Percentiles rank a stretch among this genome's conserved stretches.
Conservation (phyloP, 148 eudicot genomes). For the Salicornia ramosissima region DNA sequence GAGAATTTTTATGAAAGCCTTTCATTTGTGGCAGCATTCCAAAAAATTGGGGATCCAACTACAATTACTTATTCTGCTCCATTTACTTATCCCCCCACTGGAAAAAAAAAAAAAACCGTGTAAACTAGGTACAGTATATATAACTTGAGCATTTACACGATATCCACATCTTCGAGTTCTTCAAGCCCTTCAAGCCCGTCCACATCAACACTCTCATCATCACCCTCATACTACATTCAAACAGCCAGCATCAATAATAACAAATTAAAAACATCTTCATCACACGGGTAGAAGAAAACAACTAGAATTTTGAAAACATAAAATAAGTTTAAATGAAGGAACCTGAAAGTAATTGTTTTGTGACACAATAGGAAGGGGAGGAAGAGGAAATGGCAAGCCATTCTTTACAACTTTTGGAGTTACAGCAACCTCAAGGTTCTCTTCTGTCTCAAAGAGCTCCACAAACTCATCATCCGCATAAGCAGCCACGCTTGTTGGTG, state of each 20-base stretch:
- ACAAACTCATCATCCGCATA: slow-evolving; percentile 61
- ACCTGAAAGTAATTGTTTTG: slow-evolving; percentile 55
- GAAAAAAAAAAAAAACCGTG: too few relatives aligned
- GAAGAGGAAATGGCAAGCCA: slow-evolving; percentile 32
- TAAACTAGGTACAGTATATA: too few relatives aligned
- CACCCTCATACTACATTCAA: slow-evolving; percentile 54
- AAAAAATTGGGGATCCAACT: too few relatives aligned
- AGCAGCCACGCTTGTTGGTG: slow-evolving; percentile 83
- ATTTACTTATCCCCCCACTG: too few relatives aligned
- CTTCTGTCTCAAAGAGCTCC: slow-evolving; percentile 45
- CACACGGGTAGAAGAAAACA: too few relatives aligned
- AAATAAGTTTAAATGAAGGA: slow-evolving; percentile 4
- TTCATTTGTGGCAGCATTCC: too few relatives aligned
- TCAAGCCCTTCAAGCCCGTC: slow-evolving; percentile 36
- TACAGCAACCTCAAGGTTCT: slow-evolving; percentile 31
- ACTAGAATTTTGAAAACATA: background rate
- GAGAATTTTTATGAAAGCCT: too few relatives aligned
- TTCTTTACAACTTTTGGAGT: slow-evolving; percentile 26
- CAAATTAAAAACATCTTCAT: too few relatives aligned
- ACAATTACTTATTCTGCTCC: too few relatives aligned
- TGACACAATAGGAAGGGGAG: slow-evolving; percentile 49
- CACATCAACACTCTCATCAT: slow-evolving; percentile 35
- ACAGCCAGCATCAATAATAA: background rate
- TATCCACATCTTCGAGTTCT: slow-evolving; percentile 51
- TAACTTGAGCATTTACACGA: slow-evolving; percentile 35